Evolutionary conservation across 139 green algal genomes (phyloP).

Genomic region (Deuterostichococcus epilithicus): DNA sequence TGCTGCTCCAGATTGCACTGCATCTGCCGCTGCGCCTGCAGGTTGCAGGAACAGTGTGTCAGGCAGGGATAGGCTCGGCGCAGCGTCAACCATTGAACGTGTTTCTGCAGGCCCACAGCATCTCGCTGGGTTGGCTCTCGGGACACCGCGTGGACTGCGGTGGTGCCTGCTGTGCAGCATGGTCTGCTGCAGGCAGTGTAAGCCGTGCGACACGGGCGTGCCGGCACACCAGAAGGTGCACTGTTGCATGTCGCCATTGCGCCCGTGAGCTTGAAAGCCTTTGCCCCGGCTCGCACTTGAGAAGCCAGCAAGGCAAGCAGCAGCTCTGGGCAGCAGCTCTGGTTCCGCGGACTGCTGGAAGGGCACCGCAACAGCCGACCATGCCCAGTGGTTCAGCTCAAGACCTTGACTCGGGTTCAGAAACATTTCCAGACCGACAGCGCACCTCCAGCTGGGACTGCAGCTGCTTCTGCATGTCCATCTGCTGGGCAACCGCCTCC

Average conservation of each 20-base stretch:
- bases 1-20: constrained; percentile 52
- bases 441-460: constrained; percentile 36
- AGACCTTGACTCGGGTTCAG: no score
- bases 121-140: neutral
- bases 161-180: neutral
- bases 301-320: neutral
- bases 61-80: no score
- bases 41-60: no score
- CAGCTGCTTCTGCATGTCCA: constrained; percentile 52
- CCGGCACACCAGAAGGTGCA: no score
- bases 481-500: constrained; percentile 47
- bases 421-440: neutral
- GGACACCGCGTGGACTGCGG: neutral
- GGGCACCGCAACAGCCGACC: no score
- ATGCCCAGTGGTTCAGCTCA: no score
- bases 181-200: no score
- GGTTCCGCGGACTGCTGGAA: no score
- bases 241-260: neutral
- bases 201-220: no score
- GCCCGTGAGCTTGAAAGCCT: neutral
- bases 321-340: no score
- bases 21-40: constrained; percentile 40
- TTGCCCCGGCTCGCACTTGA: neutral
- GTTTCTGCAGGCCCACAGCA: neutral
- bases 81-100: no score